Evolutionary conservation across 371 early-diverging fungal species (phyloP).

Genomic region (Neoconidiobolus thromboides): DNA sequence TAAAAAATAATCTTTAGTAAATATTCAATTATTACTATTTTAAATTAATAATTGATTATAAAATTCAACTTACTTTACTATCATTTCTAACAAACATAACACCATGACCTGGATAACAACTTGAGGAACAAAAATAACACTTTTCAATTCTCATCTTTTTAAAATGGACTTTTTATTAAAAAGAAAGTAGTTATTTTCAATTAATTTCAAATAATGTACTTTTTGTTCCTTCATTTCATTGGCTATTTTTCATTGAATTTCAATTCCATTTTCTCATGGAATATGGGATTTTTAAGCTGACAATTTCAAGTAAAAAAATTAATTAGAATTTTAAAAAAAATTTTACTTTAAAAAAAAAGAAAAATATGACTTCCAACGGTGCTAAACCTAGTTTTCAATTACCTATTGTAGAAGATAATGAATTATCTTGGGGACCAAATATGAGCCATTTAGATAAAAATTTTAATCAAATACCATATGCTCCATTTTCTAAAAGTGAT

Average conservation of each 20-base stretch:
- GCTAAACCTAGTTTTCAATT: constrained; percentile 25
- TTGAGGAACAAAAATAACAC: constrained; percentile 98
- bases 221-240: too few relatives aligned
- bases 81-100: constrained; percentile 97
- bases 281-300: too few relatives aligned
- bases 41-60: neutral
- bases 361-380: too few relatives aligned
- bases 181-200: too few relatives aligned
- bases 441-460: constrained; percentile 25
- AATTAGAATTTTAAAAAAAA: too few relatives aligned
- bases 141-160: constrained; percentile 89
- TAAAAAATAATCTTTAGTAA: neutral
- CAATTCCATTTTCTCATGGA: too few relatives aligned
- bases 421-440: constrained; percentile 64
- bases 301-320: too few relatives aligned
- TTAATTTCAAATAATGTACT: too few relatives aligned
- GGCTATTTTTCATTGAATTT: too few relatives aligned
- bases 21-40: neutral
- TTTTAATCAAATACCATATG: constrained; percentile 80
- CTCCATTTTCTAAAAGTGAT: constrained; percentile 88
- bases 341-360: too few relatives aligned
- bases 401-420: constrained; percentile 44
- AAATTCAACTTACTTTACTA: constrained; percentile 43
- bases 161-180: neutral
- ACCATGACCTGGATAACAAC: constrained; percentile 98